Evolutionary conservation across 441 rosid genomes (phyloP).

Genomic region (Erodium trifolium): DNA sequence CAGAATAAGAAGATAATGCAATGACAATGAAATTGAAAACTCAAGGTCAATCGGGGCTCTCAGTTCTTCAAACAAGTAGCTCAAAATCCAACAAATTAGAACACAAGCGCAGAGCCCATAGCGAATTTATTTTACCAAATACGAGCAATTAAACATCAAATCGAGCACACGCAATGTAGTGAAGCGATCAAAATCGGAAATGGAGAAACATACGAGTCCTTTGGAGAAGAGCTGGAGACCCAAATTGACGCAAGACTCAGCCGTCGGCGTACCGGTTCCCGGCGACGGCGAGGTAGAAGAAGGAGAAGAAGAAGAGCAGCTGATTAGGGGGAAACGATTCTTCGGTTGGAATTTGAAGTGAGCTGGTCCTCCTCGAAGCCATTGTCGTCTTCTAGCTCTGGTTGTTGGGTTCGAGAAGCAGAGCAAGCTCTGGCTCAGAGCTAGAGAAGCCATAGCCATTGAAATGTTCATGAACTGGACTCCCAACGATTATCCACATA

Average conservation of each 20-base stretch:
- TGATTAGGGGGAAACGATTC: constrained; percentile 26
- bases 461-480: not conserved
- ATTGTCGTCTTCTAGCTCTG: not conserved
- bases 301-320: constrained; percentile 27
- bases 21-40: not conserved
- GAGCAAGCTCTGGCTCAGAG: constrained; percentile 20
- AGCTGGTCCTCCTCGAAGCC: constrained; percentile 11
- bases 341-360: constrained; percentile 20
- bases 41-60: not conserved
- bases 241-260: constrained; percentile 72
- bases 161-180: not conserved
- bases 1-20: not conserved
- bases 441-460: constrained; percentile 21
- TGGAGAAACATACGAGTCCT: constrained; percentile 47
- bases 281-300: constrained; percentile 47
- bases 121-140: not conserved
- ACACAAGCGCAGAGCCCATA: not conserved
- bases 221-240: constrained; percentile 80
- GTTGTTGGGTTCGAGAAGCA: constrained; percentile 17
- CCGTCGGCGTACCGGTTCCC: constrained; percentile 42
- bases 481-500: not conserved
- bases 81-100: not conserved
- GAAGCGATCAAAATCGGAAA: not conserved
- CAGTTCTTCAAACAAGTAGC: not conserved
- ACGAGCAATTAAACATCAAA: not conserved